These are phyloP conservation scores for Stephania japonica DNA, from an alignment of 164 flowering plant genomes.

Conservation along the genomic window DNA sequence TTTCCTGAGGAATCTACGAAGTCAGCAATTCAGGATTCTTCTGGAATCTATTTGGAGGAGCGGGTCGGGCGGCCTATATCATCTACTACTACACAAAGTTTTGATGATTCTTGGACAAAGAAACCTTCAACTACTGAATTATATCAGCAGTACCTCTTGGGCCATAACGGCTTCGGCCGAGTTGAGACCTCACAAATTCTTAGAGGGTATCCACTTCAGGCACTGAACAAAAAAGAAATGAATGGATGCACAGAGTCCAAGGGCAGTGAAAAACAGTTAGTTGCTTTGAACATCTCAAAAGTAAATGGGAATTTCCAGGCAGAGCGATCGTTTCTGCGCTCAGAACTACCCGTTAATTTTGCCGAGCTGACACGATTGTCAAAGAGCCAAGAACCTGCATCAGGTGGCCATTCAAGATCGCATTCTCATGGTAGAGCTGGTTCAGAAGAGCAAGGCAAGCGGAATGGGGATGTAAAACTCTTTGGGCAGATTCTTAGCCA, in stretches of 20 bases:
- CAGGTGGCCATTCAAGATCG: constrained; percentile 18
- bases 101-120: constrained; percentile 17
- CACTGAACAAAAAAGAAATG: constrained; percentile 30
- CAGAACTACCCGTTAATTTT: constrained; percentile 18
- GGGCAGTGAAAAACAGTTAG: constrained; percentile 16
- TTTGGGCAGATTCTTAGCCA: constrained; percentile 75
- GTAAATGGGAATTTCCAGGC: constrained; percentile 16
- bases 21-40: constrained; percentile 18
- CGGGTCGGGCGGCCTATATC: constrained; percentile 10
- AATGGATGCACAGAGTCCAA: constrained; percentile 23
- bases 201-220: constrained; percentile 38
- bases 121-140: constrained; percentile 18
- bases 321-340: constrained; percentile 18
- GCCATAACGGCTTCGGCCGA: constrained; percentile 13
- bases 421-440: constrained; percentile 34
- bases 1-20: constrained; percentile 13
- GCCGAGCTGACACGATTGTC: constrained; percentile 28
- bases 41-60: constrained; percentile 14
- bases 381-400: constrained; percentile 21
- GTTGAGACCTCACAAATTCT: constrained; percentile 33
- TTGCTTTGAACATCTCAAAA: constrained; percentile 21
- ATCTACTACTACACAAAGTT: constrained; percentile 22
- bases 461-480: constrained; percentile 64
- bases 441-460: constrained; percentile 36
- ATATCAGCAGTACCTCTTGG: constrained; percentile 14